Evolutionary conservation across 352 stramenopile species (phyloP), one percentile per base, ranked within the genome.

Genomic region (Pythium phragmitis): DNA sequence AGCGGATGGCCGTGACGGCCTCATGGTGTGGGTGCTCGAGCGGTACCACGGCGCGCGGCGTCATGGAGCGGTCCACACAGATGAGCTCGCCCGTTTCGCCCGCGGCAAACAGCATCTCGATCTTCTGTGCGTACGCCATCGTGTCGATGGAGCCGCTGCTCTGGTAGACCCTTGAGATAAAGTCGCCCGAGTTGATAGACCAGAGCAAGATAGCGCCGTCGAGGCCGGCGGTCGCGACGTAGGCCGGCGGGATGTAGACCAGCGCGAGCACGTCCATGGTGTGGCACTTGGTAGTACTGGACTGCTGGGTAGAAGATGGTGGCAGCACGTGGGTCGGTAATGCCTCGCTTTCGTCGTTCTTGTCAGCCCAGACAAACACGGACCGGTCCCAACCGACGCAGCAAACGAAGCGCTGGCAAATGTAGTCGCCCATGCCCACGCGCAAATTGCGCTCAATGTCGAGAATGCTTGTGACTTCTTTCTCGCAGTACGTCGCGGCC

Each of bases 331-430:
- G 80, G 8, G 87, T 67, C 13, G 83, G 83, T 1, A 88, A 60
- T 42, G 80, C 79, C 49, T 89, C 82, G 30, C 77, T 85, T 30
- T 91, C 84, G 37, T 89, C 83, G 55, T 87, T 88, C 65, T 90
- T 90, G 71, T 96, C 87, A 19, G 80, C 85, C 85, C 85, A 96
- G 4, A 95, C 70, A 51, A 89, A 94, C 16, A 96, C 69, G 21
- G 75, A 74, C n/a, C 82, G 79, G 59, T 95, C 87, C 87, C 87
- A 96, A 19, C 87, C 87, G 2, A 91, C 81, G 41, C 77, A 89
- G n/a, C 80, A 89, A 48, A 92, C 82, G 48, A 91, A 89, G 30
- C 83, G 72, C 65, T 92, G 83, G 57, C 83, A 92, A 53, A 89
- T 88, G 63, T 85, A 92, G 67, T 92, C 80, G 21, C 81, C 83